Evolutionary conservation across 2,329 filamentous ascomycete genomes (phyloP).

Genomic region (Ophiostoma perfectum): DNA sequence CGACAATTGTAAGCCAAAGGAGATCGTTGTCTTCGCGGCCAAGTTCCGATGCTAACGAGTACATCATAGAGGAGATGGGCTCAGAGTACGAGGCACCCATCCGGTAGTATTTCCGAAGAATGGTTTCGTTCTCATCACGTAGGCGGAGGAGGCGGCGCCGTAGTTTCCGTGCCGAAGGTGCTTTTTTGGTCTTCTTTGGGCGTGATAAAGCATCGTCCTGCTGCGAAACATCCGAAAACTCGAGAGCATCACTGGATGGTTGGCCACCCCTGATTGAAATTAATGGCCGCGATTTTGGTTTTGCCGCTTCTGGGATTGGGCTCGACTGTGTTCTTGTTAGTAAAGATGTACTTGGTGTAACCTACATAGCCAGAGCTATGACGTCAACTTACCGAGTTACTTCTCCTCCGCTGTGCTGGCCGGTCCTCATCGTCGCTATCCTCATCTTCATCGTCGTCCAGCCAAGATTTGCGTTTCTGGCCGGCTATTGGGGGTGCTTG

Average conservation of each 20-base stretch:
- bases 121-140: constrained; percentile 67
- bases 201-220: constrained; percentile 37
- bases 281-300: constrained; percentile 56
- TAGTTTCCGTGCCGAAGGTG: constrained; percentile 65
- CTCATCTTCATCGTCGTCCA: constrained; percentile 63
- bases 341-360: no score
- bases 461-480: constrained; percentile 68
- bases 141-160: constrained; percentile 69
- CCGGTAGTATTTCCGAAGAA: constrained; percentile 77
- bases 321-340: constrained; percentile 48
- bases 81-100: constrained; percentile 89
- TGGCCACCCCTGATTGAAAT: constrained; percentile 46
- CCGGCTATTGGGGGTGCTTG: constrained; percentile 15
- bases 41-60: constrained; percentile 88
- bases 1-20: constrained; percentile 90
- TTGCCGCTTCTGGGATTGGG: constrained; percentile 61
- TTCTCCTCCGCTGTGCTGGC: constrained; percentile 73
- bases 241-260: constrained; percentile 46
- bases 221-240: constrained; percentile 55
- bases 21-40: constrained; percentile 95
- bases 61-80: constrained; percentile 89
- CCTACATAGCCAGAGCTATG: constrained; percentile 23
- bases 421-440: constrained; percentile 69
- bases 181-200: constrained; percentile 34
- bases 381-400: constrained; percentile 66